Percentiles rank a stretch among this genome's conserved stretches.
Conservation (phyloP, 495 filamentous ascomycete species). For the Lasiosphaeriaceae sp. region DNA sequence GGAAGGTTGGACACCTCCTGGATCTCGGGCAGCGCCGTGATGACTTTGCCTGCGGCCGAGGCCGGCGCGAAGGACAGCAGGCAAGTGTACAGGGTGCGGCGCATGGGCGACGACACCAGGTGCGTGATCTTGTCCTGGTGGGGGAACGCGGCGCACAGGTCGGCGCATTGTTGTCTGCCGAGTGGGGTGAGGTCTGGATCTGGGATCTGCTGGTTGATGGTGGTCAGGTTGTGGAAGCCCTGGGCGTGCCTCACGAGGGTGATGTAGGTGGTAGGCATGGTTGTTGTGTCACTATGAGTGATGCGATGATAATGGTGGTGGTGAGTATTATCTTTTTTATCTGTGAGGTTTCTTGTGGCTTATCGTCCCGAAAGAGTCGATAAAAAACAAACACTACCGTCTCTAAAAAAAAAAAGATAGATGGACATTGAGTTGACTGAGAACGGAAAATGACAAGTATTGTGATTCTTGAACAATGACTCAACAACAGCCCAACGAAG, state of each 20-base stretch:
- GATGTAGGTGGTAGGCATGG: constrained; percentile 39
- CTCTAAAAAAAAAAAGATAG: too few species aligned
- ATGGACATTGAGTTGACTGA: too few species aligned
- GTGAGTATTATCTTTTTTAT: too few species aligned
- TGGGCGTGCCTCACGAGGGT: constrained; percentile 55
- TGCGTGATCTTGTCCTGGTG: constrained; percentile 60
- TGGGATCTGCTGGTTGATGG: constrained; percentile 64
- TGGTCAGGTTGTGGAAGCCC: constrained; percentile 77
- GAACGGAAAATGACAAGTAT: too few species aligned
- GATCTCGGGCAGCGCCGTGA: constrained; percentile 71
- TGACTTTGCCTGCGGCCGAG: constrained; percentile 36
- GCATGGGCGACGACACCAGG: constrained; percentile 77
- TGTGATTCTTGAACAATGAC: not conserved
- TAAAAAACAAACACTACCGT: too few species aligned
- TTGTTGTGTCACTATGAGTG: not conserved
- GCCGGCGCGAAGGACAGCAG: constrained; percentile 62
- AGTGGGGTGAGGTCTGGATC: constrained; percentile 77
- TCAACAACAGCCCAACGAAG: not conserved
- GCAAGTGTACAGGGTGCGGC: constrained; percentile 78
- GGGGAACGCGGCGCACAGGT: constrained; percentile 61
- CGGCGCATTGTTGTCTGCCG: constrained; percentile 70
- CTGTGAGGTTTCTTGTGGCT: too few species aligned
- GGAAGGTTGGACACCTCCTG: constrained; percentile 76
- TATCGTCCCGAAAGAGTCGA: too few species aligned
- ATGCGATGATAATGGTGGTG: not conserved